Evolutionary conservation across 306 rosid species (phyloP).

Genomic region (Prunus davidiana): DNA sequence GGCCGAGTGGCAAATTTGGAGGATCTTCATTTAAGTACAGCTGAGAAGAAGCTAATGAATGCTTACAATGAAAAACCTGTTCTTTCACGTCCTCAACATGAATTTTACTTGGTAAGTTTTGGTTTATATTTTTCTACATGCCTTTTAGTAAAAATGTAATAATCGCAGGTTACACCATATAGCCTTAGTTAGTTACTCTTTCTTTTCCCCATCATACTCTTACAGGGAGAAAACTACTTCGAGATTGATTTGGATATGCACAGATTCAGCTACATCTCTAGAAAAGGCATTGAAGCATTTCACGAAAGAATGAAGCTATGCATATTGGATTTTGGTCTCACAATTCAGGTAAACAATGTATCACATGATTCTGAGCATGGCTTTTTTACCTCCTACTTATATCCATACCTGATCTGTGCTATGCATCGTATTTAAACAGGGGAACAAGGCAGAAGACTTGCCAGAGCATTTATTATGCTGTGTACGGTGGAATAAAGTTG

Average conservation of each 20-base stretch:
- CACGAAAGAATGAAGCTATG: conserved; percentile 68
- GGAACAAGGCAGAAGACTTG: conserved; percentile 80
- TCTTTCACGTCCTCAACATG: conserved; percentile 97
- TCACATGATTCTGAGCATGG: conserved; percentile 6
- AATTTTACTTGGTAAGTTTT: conserved; percentile 71
- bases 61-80: conserved; percentile 97
- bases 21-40: conserved; percentile 65
- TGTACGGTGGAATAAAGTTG: conserved; percentile 65
- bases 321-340: conserved; percentile 76
- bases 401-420: conserved; percentile 18
- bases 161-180: neutral
- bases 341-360: conserved; percentile 69
- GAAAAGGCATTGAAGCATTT: conserved; percentile 90
- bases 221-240: conserved; percentile 91
- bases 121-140: neutral
- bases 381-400: conserved; percentile 6
- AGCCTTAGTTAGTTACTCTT: neutral
- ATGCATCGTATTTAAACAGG: conserved; percentile 38
- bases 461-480: conserved; percentile 83
- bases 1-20: conserved; percentile 80
- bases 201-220: conserved; percentile 7
- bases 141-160: neutral
- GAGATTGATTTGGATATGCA: conserved; percentile 97
- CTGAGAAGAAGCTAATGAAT: conserved; percentile 87
- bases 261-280: conserved; percentile 83